Conservation (phyloP, 164 flowering plant genomes). For the Magnolia officinalis region DNA sequence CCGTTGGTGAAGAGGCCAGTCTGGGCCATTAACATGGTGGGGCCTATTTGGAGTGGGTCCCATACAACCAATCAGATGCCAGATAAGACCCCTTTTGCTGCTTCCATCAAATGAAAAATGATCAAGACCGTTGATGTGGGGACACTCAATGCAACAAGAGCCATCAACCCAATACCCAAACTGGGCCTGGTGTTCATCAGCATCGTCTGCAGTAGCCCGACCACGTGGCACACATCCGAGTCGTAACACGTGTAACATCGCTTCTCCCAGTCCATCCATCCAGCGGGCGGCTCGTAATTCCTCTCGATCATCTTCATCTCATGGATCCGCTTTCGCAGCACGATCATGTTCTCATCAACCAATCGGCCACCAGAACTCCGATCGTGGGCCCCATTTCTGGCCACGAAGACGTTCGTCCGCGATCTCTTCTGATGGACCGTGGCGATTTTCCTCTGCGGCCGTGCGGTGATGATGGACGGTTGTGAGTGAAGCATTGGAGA, state of each 20-base stretch:
- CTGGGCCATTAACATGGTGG: too few species aligned
- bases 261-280: constrained; percentile 71
- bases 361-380: constrained; percentile 11
- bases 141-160: constrained; percentile 30
- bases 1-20: too few species aligned
- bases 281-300: constrained; percentile 35
- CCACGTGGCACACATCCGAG: constrained; percentile 29
- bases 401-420: constrained; percentile 4
- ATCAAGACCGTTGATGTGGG: constrained; percentile 27
- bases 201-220: constrained; percentile 41
- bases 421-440: neutral
- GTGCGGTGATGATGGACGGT: neutral
- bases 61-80: neutral
- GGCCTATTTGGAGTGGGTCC: too few species aligned
- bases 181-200: constrained; percentile 60
- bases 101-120: constrained; percentile 21
- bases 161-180: constrained; percentile 36
- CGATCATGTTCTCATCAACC: constrained; percentile 39
- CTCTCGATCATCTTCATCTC: constrained; percentile 50
- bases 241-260: constrained; percentile 29
- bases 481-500: neutral
- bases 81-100: neutral
- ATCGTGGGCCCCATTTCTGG: neutral
- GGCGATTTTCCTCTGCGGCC: neutral
- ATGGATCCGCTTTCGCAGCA: constrained; percentile 30